A percentile compares a stretch with the other conserved stretches of the same genome.
Conservation (phyloP, 2,329 filamentous ascomycete species). For the Blumeria hordei region DNA sequence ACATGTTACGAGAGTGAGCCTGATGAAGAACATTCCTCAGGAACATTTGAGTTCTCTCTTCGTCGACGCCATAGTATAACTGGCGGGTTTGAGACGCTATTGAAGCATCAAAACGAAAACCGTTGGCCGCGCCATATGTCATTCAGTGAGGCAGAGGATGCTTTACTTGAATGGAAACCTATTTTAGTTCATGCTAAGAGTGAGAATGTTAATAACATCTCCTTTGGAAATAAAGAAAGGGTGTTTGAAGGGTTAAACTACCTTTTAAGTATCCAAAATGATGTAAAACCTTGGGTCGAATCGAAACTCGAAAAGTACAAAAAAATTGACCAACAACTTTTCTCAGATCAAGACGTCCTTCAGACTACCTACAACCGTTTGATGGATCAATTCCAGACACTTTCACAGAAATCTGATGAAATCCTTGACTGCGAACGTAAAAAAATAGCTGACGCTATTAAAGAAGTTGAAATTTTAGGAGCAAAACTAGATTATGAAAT, state of each 20-base stretch:
- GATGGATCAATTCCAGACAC: constrained; percentile 41
- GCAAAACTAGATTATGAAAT: constrained; percentile 88
- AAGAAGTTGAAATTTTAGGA: constrained; percentile 56
- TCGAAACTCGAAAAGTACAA: constrained; percentile 30
- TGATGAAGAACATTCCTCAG: constrained; percentile 25
- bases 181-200: constrained; percentile 21
- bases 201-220: constrained; percentile 6
- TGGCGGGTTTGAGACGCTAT: constrained; percentile 13
- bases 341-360: constrained; percentile 38
- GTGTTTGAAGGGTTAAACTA: constrained; percentile 11
- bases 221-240: constrained; percentile 1
- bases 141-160: constrained; percentile 52
- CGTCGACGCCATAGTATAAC: constrained; percentile 37
- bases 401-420: constrained; percentile 43
- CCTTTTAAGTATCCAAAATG: constrained; percentile 20
- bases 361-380: constrained; percentile 44
- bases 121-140: constrained; percentile 50
- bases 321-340: constrained; percentile 34
- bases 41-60: constrained; percentile 23
- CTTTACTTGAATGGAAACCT: constrained; percentile 41
- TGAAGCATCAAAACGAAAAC: constrained; percentile 24
- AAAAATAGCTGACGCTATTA: constrained; percentile 43
- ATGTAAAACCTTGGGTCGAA: constrained; percentile 36
- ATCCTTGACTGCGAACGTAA: constrained; percentile 44
- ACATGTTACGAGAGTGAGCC: constrained; percentile 37